phyloP scores from a whole-genome alignment of 2,329 filamentous ascomycete species.

The Truncatella angustata region DNA sequence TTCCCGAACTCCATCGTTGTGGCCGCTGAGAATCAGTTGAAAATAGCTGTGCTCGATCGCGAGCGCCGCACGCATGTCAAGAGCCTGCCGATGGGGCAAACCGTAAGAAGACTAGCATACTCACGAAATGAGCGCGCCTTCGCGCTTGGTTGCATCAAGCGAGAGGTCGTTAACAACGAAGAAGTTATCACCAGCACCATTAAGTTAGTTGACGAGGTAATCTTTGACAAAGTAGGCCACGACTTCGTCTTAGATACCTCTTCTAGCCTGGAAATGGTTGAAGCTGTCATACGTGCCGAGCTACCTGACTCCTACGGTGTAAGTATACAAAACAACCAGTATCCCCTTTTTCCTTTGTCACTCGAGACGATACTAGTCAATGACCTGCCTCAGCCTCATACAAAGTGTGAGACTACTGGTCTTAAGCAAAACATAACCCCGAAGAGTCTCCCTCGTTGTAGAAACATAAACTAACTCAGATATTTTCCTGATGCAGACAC shows the following conservation, averaged over 20 bases:
- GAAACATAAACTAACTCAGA: no score
- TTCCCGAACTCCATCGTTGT: constrained; percentile 81
- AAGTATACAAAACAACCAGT: no score
- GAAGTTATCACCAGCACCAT: constrained; percentile 81
- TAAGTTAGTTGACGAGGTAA: constrained; percentile 84
- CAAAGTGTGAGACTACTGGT: no score
- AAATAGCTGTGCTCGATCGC: constrained; percentile 77
- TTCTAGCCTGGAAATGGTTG: constrained; percentile 67
- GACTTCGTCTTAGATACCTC: constrained; percentile 58
- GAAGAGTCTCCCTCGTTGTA: no score
- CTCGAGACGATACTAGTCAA: no score
- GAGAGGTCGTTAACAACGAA: constrained; percentile 64
- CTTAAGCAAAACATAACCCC: no score
- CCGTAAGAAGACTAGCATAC: constrained; percentile 83
- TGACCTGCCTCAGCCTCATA: no score
- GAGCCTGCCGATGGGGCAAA: constrained; percentile 74
- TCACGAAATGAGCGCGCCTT: constrained; percentile 77
- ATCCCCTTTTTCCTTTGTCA: no score
- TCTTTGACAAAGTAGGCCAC: constrained; percentile 74
- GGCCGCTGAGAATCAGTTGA: constrained; percentile 72
- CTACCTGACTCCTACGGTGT: constrained; percentile 58
- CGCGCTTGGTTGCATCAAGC: constrained; percentile 80
- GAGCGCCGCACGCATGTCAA: constrained; percentile 87
- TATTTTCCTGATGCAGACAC: no score
- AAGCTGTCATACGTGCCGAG: constrained; percentile 77